Base-by-base conservation (phyloP, 371 early-diverging fungal genomes). In the Mycotypha africana region DNA sequence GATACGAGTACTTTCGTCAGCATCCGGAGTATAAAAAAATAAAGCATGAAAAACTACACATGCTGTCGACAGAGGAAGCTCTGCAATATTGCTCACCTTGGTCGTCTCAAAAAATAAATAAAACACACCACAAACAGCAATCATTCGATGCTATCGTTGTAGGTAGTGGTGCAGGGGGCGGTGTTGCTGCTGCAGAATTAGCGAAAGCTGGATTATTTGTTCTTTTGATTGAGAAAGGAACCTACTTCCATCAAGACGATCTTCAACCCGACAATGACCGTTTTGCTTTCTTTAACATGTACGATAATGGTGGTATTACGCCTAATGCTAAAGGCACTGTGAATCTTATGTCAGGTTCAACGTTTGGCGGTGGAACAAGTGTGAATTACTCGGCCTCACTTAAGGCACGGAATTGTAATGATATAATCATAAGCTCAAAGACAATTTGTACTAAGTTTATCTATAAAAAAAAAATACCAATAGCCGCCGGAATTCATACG, bases 131-230 rank as follows among this genome's bases (percentile, higher is more conserved):
- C n/a, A n/a, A n/a, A n/a, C n/a, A n/a, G n/a, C n/a, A n/a, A n/a
- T n/a, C n/a, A n/a, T n/a, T n/a, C n/a, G 28, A 88, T 56, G 84
- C 76, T 0, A 76, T 86, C 19, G 68, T 88, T 17, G 66, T 86
- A 28, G 88, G 88, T 1, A 76, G 74, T 12, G 88, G 87, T 16
- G 79, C 80, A 21, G 88, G 88, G 33, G 88, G 86, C 11, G 87
- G 65, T 8, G 79, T 85, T 2, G 62, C 66, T 31, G 89, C 88
- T 8, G 81, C 79, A 5, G 67, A 81, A 30, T 65, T 88, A 9
- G 56, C 87, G 6, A 42, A 65, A 45, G 77, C 76, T 1, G 89
- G 88, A 1, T 60, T 75, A 41, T 61, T 61, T 3, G 87, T 89
- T 0, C 33, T 89, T 7, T 82, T 89, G 19, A 61, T 84, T 32